A percentile compares a stretch with the other conserved stretches of the same genome.
phyloP scores from a whole-genome alignment of 768 basidiomycete genomes.

The Leccinum truebloodii region DNA sequence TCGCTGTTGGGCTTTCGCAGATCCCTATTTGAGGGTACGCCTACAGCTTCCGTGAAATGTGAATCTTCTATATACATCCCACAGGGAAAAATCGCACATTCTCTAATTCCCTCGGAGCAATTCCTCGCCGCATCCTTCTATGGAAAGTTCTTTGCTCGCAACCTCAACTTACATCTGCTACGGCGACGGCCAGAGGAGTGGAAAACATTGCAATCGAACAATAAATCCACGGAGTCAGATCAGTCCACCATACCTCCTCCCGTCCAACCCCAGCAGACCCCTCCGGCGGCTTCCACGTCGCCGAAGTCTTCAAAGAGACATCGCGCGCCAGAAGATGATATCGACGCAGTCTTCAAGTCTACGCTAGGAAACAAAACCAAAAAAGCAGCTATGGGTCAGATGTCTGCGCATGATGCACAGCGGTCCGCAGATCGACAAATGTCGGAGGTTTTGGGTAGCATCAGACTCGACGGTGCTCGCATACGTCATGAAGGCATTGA shows the following conservation, averaged over 20 bases:
- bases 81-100: slow-evolving; percentile 90
- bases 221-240: slow-evolving; percentile 27
- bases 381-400: slow-evolving; percentile 46
- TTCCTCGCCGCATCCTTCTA: slow-evolving; percentile 75
- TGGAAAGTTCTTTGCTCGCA: slow-evolving; percentile 84
- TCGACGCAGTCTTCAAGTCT: slow-evolving; percentile 69
- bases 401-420: slow-evolving; percentile 13
- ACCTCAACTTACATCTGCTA: slow-evolving; percentile 75
- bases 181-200: slow-evolving; percentile 83
- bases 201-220: slow-evolving; percentile 64
- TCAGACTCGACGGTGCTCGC: slow-evolving; percentile 97
- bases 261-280: neutral
- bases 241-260: slow-evolving; percentile 19
- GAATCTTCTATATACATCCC: slow-evolving; percentile 4
- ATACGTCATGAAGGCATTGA: slow-evolving; percentile 93
- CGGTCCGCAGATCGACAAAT: slow-evolving; percentile 39
- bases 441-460: slow-evolving; percentile 46
- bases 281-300: neutral
- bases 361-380: slow-evolving; percentile 61
- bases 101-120: slow-evolving; percentile 70
- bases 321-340: slow-evolving; percentile 57
- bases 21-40: slow-evolving; percentile 84
- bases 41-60: slow-evolving; percentile 1
- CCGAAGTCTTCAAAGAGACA: slow-evolving; percentile 50
- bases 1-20: slow-evolving; percentile 88